These are phyloP conservation scores for Suillus paluster DNA, from an alignment of 768 basidiomycete genomes.

Conservation along the genomic window DNA sequence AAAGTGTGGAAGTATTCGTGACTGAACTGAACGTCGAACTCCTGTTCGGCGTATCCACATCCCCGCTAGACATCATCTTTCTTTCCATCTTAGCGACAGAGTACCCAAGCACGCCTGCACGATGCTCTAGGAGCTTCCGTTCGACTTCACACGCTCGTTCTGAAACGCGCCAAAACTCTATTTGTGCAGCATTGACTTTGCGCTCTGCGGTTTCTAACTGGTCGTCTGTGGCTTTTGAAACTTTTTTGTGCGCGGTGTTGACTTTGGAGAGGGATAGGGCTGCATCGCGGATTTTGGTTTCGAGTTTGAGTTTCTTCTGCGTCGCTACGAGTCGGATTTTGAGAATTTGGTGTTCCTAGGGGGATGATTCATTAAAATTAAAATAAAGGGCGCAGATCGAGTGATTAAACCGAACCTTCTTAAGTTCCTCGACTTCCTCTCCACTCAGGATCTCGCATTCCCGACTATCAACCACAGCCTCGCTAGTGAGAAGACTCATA, in stretches of 20 bases:
- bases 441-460: conserved; percentile 76
- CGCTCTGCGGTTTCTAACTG: conserved; percentile 75
- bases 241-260: conserved; percentile 57
- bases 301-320: conserved; percentile 75
- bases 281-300: conserved; percentile 89
- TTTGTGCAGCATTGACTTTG: conserved; percentile 72
- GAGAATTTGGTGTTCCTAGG: conserved; percentile 76
- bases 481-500: conserved; percentile 88
- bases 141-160: conserved; percentile 67
- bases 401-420: conserved; percentile 57
- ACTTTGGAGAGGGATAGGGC: conserved; percentile 75
- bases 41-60: conserved; percentile 54
- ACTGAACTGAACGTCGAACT: conserved; percentile 57
- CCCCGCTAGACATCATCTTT: conserved; percentile 41
- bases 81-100: conserved; percentile 72
- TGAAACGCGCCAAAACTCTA: conserved; percentile 70
- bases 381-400: conserved; percentile 13
- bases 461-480: conserved; percentile 92
- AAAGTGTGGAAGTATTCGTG: conserved; percentile 47
- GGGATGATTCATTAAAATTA: conserved; percentile 14
- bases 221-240: conserved; percentile 67
- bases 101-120: conserved; percentile 78
- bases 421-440: conserved; percentile 72
- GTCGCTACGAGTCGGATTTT: conserved; percentile 66
- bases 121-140: conserved; percentile 75